Base-by-base conservation (phyloP, 202 grass and related monocot species). In the Zizania palustris region DNA sequence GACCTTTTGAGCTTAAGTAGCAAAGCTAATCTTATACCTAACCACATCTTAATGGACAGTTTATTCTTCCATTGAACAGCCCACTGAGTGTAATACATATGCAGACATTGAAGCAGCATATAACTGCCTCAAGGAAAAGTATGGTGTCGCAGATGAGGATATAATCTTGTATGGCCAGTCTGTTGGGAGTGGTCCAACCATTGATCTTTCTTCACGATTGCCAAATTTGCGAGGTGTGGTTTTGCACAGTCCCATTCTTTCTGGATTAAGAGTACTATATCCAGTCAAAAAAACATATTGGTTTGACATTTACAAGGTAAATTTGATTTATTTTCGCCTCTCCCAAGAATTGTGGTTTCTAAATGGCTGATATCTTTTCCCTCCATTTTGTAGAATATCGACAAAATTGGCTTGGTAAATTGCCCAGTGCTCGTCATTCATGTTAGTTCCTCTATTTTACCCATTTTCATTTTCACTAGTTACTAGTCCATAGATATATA, bases 281-380 rank as follows among this genome's bases (percentile, higher is more conserved):
- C 93, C 93, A 79, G 90, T 93, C 57, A 97, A 90, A 63, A 77
- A 77, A 11, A 77, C 93, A 18, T 97, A 69, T 81, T 97, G 93
- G 93, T 97, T 97, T 34, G 93, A 97, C 76, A 97, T 97, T 80
- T 97, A 93, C 80, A 97, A 97, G 93, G 93, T 97, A 84, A 76
- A 71, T 69, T 65, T 57, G 16, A 33, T 68, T 70, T 11, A 3
- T 51, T 28, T 76, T 2, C 28, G 2, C 0, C 45, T 18, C 34
- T 65, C 20, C 7, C 7, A 12, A 11, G 12, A 68, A 38, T 60
- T 49, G 13, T 80, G 9, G 22, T 50, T 73, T 45, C 15, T 49
- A 21, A 77, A 28, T 76, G 63, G 28, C 80, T 90, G 45, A 80
- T 75, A 61, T 76, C 28, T 50, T 20, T 80, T 65, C 1, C 48